Conservation (phyloP, 441 rosid genomes). For the Pelargonium myrrhifolium region DNA sequence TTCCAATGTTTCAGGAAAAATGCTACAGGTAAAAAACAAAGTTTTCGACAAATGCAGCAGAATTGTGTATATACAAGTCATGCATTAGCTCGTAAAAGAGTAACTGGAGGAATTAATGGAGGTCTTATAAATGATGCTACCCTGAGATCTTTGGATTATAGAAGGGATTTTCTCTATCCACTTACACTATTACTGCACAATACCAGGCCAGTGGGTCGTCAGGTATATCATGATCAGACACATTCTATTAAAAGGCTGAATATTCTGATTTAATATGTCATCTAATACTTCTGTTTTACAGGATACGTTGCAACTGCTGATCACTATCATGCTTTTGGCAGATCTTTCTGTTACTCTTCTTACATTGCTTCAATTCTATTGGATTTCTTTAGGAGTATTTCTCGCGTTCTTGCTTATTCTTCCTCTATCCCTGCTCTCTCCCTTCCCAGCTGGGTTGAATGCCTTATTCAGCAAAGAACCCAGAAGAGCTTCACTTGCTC, state of each 20-base stretch:
- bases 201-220: conserved; percentile 80
- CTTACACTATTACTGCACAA: conserved; percentile 72
- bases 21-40: conserved; percentile 35
- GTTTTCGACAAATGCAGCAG: conserved; percentile 48
- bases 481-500: conserved; percentile 84
- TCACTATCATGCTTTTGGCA: conserved; percentile 71
- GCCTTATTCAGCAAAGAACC: conserved; percentile 91
- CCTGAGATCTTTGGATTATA: conserved; percentile 63
- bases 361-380: conserved; percentile 75
- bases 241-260: conserved; percentile 11
- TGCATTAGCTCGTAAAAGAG: conserved; percentile 68
- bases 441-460: conserved; percentile 91
- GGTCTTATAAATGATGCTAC: conserved; percentile 71
- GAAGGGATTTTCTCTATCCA: conserved; percentile 67
- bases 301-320: conserved; percentile 74
- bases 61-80: conserved; percentile 48
- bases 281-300: conserved; percentile 36
- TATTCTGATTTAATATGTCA: not conserved
- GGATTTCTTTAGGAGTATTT: conserved; percentile 86
- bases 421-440: conserved; percentile 83
- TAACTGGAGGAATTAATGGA: conserved; percentile 85
- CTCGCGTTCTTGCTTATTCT: conserved; percentile 79
- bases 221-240: conserved; percentile 46
- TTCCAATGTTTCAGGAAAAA: not conserved
- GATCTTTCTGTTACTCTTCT: conserved; percentile 79